Percentiles rank a stretch among this genome's conserved stretches.
Conservation (phyloP, 2,329 filamentous ascomycete genomes). For the Metarhizium brunneum region DNA sequence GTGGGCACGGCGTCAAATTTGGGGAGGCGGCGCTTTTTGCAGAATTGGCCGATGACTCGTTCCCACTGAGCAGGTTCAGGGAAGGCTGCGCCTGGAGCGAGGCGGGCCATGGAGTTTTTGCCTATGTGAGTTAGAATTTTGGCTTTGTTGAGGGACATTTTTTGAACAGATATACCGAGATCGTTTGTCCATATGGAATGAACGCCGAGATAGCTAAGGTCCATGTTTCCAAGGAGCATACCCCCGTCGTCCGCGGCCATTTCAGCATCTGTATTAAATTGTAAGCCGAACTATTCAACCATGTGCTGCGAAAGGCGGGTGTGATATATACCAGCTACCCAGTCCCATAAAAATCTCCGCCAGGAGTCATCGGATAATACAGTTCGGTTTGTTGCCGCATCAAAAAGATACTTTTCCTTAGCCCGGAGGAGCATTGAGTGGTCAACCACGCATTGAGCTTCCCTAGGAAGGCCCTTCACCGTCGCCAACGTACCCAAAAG, state of each 20-base stretch:
- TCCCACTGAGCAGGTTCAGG: constrained; percentile 49
- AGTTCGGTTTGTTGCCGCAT: constrained; percentile 54
- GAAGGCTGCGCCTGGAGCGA: constrained; percentile 33
- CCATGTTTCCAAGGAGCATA: constrained; percentile 60
- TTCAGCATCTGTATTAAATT: constrained; percentile 43
- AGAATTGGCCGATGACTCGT: constrained; percentile 53
- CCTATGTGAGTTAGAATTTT: constrained; percentile 26
- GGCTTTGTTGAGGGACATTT: neutral
- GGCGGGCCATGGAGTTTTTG: constrained; percentile 35
- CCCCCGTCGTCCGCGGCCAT: constrained; percentile 54
- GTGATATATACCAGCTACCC: constrained; percentile 50
- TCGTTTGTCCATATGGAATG: constrained; percentile 62
- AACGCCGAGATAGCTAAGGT: constrained; percentile 69
- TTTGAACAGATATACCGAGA: constrained; percentile 39
- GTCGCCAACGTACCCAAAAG: constrained; percentile 36
- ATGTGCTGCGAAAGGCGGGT: neutral
- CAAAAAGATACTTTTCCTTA: constrained; percentile 53
- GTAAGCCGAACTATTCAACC: neutral
- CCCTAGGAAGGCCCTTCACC: constrained; percentile 36
- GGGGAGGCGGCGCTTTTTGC: constrained; percentile 51
- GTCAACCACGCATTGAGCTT: constrained; percentile 44
- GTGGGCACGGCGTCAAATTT: constrained; percentile 56
- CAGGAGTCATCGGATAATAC: constrained; percentile 65
- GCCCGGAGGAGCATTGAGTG: constrained; percentile 51
- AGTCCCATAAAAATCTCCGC: constrained; percentile 72